phyloP scores from a whole-genome alignment of 306 rosid species.

The Cajanus cajan region DNA sequence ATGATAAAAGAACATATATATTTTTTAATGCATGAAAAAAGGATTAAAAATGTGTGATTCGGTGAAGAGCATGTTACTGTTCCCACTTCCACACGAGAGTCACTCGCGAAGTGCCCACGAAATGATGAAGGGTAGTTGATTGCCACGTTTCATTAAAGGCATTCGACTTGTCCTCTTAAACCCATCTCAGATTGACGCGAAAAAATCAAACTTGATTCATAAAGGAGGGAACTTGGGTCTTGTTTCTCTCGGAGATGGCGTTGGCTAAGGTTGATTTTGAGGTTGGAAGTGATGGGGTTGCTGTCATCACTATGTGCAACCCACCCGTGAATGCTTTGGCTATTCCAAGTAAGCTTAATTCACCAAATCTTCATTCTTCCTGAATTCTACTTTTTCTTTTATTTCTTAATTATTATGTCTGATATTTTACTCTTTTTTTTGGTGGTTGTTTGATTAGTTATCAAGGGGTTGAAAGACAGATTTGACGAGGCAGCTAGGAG shows the following conservation, averaged over 20 bases:
- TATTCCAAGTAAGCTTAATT: constrained; percentile 47
- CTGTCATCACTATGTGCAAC: constrained; percentile 72
- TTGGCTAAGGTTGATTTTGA: constrained; percentile 66
- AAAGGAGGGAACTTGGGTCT: constrained; percentile 11
- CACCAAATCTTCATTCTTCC: neutral
- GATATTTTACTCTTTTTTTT: neutral
- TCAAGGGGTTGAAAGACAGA: constrained; percentile 63
- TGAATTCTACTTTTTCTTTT: neutral
- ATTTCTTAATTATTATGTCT: neutral
- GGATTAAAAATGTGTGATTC: too few relatives aligned
- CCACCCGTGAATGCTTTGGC: constrained; percentile 97
- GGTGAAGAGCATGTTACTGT: too few relatives aligned
- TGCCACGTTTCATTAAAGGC: neutral
- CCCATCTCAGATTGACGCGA: neutral
- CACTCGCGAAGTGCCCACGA: neutral
- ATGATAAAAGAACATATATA: too few relatives aligned
- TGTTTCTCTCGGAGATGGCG: constrained; percentile 47
- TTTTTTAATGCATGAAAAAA: too few relatives aligned
- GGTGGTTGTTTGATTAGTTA: constrained; percentile 48
- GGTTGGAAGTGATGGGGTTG: constrained; percentile 92
- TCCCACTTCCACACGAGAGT: neutral
- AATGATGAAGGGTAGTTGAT: neutral
- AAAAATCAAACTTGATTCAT: neutral
- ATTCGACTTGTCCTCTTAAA: neutral
- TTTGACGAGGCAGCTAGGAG: constrained; percentile 74